Percentiles rank a stretch among this genome's conserved stretches.
Evolutionary conservation across 208 protist species (phyloP).

Genomic region (Porcisia deanei): DNA sequence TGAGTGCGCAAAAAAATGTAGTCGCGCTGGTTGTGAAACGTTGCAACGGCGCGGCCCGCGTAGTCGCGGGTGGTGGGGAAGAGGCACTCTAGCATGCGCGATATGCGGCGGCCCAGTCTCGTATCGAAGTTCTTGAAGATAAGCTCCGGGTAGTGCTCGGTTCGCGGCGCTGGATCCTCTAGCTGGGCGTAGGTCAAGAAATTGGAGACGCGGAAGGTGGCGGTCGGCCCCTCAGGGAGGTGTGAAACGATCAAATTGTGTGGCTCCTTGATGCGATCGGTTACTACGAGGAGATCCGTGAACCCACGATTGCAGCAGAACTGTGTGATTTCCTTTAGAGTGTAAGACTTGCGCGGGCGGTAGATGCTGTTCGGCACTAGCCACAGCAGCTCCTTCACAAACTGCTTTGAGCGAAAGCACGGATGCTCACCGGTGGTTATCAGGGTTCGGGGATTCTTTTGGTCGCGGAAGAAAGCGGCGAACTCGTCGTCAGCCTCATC

Average conservation of each 20-base stretch:
- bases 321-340: constrained; percentile 91
- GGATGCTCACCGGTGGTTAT: constrained; percentile 91
- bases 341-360: constrained; percentile 87
- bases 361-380: constrained; percentile 90
- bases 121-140: constrained; percentile 96
- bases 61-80: constrained; percentile 91
- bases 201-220: constrained; percentile 88
- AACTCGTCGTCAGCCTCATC: constrained; percentile 93
- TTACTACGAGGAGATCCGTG: constrained; percentile 91
- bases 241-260: constrained; percentile 90
- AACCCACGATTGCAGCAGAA: constrained; percentile 89
- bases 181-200: constrained; percentile 83
- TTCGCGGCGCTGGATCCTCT: constrained; percentile 75
- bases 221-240: constrained; percentile 89
- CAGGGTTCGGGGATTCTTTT: constrained; percentile 74
- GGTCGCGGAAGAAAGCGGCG: constrained; percentile 69
- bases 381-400: constrained; percentile 90
- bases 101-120: constrained; percentile 85
- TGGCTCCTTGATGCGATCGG: constrained; percentile 86
- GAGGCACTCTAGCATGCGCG: constrained; percentile 85
- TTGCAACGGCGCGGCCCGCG: constrained; percentile 87
- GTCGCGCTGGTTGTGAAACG: constrained; percentile 94
- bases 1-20: constrained; percentile 95
- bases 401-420: constrained; percentile 79
- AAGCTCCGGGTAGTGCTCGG: constrained; percentile 93